Evolutionary conservation across 2,329 filamentous ascomycete genomes (phyloP).

Genomic region (Xylariales sp.): DNA sequence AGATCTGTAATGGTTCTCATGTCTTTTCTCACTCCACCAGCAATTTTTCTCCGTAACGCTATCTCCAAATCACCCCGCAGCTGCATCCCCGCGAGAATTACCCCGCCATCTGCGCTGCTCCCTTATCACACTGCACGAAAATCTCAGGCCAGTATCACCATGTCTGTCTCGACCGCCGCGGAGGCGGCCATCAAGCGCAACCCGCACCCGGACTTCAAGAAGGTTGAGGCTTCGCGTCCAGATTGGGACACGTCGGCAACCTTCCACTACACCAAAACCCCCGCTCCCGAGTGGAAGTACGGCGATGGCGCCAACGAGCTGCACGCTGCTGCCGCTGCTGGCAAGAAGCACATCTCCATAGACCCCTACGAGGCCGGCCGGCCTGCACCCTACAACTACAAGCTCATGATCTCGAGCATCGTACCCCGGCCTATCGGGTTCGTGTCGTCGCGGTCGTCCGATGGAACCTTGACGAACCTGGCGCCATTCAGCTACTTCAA

Average conservation of each 20-base stretch:
- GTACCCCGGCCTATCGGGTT: constrained; percentile 77
- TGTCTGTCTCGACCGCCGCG: constrained; percentile 19
- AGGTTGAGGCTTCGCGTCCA: constrained; percentile 62
- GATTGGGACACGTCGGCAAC: constrained; percentile 46
- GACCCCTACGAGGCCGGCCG: constrained; percentile 74
- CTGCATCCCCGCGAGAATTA: constrained; percentile 3
- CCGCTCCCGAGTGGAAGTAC: constrained; percentile 60
- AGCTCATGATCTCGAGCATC: constrained; percentile 79
- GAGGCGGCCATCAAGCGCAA: constrained; percentile 51
- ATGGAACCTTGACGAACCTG: constrained; percentile 65
- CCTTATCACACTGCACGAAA: constrained; percentile 3
- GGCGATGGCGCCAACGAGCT: constrained; percentile 61
- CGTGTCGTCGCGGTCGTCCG: constrained; percentile 49
- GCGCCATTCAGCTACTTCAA: constrained; percentile 88
- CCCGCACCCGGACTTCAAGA: constrained; percentile 71
- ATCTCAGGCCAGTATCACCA: constrained; percentile 9
- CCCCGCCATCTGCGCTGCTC: constrained; percentile 3
- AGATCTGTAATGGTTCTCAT: too few relatives aligned
- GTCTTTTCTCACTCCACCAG: not conserved
- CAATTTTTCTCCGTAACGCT: constrained; percentile 1
- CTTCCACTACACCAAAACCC: constrained; percentile 59
- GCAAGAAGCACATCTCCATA: constrained; percentile 63
- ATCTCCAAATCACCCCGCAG: constrained; percentile 1
- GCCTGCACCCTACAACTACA: constrained; percentile 74
- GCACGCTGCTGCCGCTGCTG: constrained; percentile 15